Base-by-base conservation (phyloP, 495 filamentous ascomycete species). In the Penicillium maclennaniae region DNA sequence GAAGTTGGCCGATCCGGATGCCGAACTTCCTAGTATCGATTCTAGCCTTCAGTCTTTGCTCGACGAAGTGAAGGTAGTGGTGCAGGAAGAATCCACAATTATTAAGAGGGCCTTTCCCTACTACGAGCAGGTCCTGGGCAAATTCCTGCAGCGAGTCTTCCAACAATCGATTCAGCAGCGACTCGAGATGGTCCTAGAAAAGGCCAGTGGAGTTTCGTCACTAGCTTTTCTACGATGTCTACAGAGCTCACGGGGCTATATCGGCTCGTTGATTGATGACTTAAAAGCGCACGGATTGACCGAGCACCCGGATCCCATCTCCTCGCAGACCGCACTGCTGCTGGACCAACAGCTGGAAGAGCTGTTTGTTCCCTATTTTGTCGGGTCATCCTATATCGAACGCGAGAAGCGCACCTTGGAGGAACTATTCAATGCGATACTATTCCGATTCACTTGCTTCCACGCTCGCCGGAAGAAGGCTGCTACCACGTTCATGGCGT, bases 271-370 rank as follows among this genome's bases (percentile, higher is more conserved):
- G 43, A 84, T 97, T 8, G 95, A 99, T 53, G 91, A 97, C 53
- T 74, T 99, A 20, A 99, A 97, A 67, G 75, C 87, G 0, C 95
- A 99, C 63, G 95, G 95, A 7, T 74, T 99, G 54, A 97, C 92
- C 8, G 95, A 97, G 57, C 87, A 96, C 55, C 95, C 95, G 0
- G 93, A 96, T 55, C 83, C 91, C 0, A 88, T 90, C 27, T 93
- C 91, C 7, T 85, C 90, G 2, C 88, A 93, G 60, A 93, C 89
- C 25, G 83, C 91, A 0, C 78, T 92, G 27, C 81, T 87, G 12
- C 77, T 99, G 23, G 95, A 99, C 63, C 93, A 97, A 63, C 95
- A 99, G 68, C 75, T 99, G 39, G 95, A 97, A 56, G 95, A 97
- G 54, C 71, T 99, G 10, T 97, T 99, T 61, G 86, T 97, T 15